Percentiles rank a stretch among this genome's conserved stretches.
Evolutionary conservation across 192 early-diverging fungal species (phyloP).

Genomic region (Cetraspora pellucida): DNA sequence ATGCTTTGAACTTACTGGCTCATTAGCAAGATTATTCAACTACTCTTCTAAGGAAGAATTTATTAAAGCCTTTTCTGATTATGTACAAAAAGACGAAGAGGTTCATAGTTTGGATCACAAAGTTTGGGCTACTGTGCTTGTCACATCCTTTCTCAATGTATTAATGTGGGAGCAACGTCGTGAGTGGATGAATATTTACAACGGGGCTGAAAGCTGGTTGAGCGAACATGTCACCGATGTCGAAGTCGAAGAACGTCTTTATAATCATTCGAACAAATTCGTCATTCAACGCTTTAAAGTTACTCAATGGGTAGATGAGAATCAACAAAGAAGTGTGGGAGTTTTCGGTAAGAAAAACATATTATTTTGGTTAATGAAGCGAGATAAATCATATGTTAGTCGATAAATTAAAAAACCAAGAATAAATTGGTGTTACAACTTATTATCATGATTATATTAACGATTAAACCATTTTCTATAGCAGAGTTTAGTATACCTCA

Average conservation of each 20-base stretch:
- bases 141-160: constrained; percentile 15
- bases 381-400: too few relatives aligned
- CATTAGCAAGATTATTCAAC: constrained; percentile 15
- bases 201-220: constrained; percentile 13
- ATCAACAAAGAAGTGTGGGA: background rate
- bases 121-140: background rate
- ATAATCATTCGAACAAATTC: background rate
- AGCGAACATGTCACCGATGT: background rate
- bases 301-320: constrained; percentile 14
- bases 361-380: too few relatives aligned
- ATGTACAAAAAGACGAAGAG: background rate
- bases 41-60: constrained; percentile 8
- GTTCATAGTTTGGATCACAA: background rate
- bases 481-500: too few relatives aligned
- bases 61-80: background rate
- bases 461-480: too few relatives aligned
- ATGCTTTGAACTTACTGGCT: constrained; percentile 13
- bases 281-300: constrained; percentile 25
- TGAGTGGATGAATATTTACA: constrained; percentile 6
- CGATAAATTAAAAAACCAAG: too few relatives aligned
- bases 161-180: constrained; percentile 5
- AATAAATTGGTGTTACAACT: too few relatives aligned
- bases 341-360: too few relatives aligned
- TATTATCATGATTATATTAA: too few relatives aligned
- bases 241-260: constrained; percentile 22